Conservation (phyloP, 1,284 basidiomycete genomes). For the Trichosporon asahii region DNA sequence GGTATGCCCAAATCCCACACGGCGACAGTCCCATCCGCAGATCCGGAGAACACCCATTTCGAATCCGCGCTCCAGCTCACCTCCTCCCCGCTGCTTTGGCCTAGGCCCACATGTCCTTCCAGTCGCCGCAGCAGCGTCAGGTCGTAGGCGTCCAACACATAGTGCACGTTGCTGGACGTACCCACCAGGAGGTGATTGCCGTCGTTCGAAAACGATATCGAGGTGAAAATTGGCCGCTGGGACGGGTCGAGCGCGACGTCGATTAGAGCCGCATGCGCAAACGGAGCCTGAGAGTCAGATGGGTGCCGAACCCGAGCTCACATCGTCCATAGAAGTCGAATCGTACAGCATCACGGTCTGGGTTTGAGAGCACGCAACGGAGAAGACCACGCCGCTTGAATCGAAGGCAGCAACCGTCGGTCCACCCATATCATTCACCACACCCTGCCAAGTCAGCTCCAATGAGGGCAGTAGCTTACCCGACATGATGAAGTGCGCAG, state of each 20-base stretch:
- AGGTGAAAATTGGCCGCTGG: conserved; percentile 85
- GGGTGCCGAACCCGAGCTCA: conserved; percentile 26
- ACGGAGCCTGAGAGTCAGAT: conserved; percentile 61
- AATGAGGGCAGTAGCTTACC: conserved; percentile 34
- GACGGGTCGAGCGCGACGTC: conserved; percentile 73
- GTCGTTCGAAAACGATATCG: conserved; percentile 81
- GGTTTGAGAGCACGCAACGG: conserved; percentile 79
- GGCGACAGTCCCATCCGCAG: conserved; percentile 71
- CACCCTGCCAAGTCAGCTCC: conserved; percentile 41
- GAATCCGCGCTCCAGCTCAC: conserved; percentile 89
- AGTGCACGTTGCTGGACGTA: conserved; percentile 88
- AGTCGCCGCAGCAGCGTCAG: conserved; percentile 76
- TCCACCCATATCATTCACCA: conserved; percentile 56
- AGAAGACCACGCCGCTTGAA: conserved; percentile 82
- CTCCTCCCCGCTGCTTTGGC: conserved; percentile 83
- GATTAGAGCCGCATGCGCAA: conserved; percentile 70
- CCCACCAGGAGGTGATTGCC: conserved; percentile 88
- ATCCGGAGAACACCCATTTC: conserved; percentile 70
- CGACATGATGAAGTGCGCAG: conserved; percentile 73
- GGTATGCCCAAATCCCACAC: conserved; percentile 67
- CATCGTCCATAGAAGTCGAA: conserved; percentile 78
- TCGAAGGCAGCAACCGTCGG: conserved; percentile 88
- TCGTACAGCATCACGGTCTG: conserved; percentile 84
- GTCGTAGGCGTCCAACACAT: conserved; percentile 83
- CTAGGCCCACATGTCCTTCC: conserved; percentile 74